A percentile compares a stretch with the other conserved stretches of the same genome.
These are phyloP conservation scores for Selaginella moellendorffii DNA, from an alignment of 75 land plant species.

Conservation along the genomic window DNA sequence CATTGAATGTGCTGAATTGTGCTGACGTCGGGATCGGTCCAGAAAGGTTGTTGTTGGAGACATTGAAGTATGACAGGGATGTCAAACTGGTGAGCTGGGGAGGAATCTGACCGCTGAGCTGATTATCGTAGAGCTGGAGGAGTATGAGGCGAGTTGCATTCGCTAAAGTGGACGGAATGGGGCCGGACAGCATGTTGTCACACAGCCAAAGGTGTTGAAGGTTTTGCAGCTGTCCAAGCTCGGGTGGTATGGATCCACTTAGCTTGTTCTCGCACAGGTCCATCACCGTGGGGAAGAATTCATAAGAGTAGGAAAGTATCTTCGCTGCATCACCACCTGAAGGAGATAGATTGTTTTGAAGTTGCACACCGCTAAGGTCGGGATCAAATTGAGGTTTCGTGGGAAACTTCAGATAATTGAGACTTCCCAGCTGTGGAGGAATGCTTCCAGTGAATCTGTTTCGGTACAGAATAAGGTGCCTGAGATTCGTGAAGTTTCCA, in stretches of 20 bases:
- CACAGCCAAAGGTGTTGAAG: conserved; percentile 6
- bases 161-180: neutral
- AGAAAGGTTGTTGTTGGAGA: neutral
- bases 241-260: conserved; percentile 4
- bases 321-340: neutral
- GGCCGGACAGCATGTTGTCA: neutral
- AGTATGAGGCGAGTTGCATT: neutral
- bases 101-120: conserved; percentile 1
- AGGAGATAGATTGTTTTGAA: neutral
- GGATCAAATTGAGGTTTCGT: neutral
- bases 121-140: conserved; percentile 1
- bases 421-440: conserved; percentile 3
- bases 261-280: conserved; percentile 1
- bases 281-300: neutral
- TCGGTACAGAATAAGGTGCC: conserved; percentile 5
- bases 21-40: neutral
- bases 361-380: neutral
- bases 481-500: neutral
- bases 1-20: conserved; percentile 7
- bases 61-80: conserved; percentile 4
- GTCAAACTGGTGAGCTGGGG: neutral
- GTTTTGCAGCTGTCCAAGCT: neutral
- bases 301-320: neutral
- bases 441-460: conserved; percentile 4
- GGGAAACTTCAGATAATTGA: neutral